Conservation (phyloP, 768 basidiomycete species). For the Crucibulum laeve region DNA sequence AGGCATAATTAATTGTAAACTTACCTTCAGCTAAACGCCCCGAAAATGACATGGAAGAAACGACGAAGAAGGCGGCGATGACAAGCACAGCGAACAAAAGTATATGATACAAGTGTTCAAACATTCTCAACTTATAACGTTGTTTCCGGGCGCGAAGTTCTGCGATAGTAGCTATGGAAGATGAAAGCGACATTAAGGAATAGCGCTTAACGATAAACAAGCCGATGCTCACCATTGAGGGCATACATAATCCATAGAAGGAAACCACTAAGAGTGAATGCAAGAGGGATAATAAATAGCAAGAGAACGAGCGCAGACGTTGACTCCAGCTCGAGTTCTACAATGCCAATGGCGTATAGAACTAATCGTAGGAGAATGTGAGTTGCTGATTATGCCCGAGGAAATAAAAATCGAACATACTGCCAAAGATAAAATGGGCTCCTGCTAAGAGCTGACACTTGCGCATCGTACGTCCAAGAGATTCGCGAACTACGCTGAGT, state of each 20-base stretch:
- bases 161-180: slow-evolving; percentile 69
- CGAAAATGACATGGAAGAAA: slow-evolving; percentile 88
- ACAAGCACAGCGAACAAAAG: slow-evolving; percentile 78
- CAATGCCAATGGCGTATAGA: slow-evolving; percentile 91
- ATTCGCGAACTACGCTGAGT: slow-evolving; percentile 86
- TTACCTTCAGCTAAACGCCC: slow-evolving; percentile 87
- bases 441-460: slow-evolving; percentile 77
- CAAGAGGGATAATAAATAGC: slow-evolving; percentile 89
- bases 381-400: background rate
- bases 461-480: slow-evolving; percentile 79
- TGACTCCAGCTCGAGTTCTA: slow-evolving; percentile 87
- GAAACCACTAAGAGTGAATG: slow-evolving; percentile 94
- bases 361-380: slow-evolving; percentile 36
- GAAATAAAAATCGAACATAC: slow-evolving; percentile 51
- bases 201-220: background rate
- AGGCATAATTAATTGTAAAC: slow-evolving; percentile 5
- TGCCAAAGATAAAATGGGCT: slow-evolving; percentile 91
- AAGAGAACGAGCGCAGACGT: slow-evolving; percentile 82
- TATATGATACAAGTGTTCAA: slow-evolving; percentile 80
- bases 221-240: slow-evolving; percentile 60
- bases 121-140: slow-evolving; percentile 84
- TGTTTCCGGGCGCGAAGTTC: slow-evolving; percentile 87
- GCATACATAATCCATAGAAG: slow-evolving; percentile 94
- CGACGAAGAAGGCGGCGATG: slow-evolving; percentile 86
- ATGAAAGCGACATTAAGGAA: background rate